These are phyloP conservation scores for Calonectria pauciramosa DNA, from an alignment of 2,329 filamentous ascomycete genomes.

Conservation along the genomic window DNA sequence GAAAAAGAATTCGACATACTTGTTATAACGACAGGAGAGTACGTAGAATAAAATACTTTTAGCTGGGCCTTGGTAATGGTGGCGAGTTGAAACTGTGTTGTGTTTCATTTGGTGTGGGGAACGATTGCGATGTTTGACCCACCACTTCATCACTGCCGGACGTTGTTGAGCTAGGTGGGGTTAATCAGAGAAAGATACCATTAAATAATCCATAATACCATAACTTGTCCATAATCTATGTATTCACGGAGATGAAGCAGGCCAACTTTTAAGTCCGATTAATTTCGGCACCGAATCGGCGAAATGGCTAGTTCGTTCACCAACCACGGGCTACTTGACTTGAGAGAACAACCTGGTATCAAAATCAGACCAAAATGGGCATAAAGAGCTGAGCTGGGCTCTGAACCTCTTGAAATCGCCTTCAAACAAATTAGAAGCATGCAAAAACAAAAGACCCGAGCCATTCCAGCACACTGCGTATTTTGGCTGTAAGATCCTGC, in stretches of 20 bases:
- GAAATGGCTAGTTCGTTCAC: neutral
- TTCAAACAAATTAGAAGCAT: neutral
- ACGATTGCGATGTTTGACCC: neutral
- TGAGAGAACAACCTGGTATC: neutral
- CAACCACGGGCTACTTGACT: neutral
- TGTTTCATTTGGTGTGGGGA: neutral
- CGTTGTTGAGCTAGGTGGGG: neutral
- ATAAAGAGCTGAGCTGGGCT: neutral
- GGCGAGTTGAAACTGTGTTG: neutral
- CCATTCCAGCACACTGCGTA: neutral
- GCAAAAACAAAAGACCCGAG: neutral
- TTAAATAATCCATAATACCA: too few species aligned
- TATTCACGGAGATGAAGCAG: neutral
- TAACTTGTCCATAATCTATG: neutral
- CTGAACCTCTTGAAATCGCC: too few species aligned
- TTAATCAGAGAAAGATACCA: too few species aligned
- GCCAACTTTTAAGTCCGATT: neutral
- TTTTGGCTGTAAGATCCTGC: too few species aligned
- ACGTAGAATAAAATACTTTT: neutral
- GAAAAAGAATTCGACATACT: conserved; percentile 29
- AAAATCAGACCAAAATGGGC: neutral
- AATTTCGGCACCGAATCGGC: neutral
- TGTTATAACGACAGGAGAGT: conserved; percentile 25
- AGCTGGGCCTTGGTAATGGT: neutral
- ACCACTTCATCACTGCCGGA: neutral